Evolutionary conservation across 2,329 filamentous ascomycete species (phyloP).

Genomic region (Diplodia sapinea): DNA sequence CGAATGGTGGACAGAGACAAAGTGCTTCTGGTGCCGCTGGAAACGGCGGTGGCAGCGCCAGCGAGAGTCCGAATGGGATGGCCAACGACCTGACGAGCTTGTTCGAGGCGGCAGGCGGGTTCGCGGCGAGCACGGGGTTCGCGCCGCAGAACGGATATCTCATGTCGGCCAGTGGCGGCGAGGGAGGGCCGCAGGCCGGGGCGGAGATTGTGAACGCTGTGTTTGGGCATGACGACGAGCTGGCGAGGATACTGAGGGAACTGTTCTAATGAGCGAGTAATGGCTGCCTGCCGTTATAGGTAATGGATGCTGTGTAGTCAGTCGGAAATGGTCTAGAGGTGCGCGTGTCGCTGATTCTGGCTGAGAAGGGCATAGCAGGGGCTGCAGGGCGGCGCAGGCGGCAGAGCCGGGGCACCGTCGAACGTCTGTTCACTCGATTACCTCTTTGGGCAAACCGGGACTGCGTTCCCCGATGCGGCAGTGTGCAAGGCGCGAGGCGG

Average conservation of each 20-base stretch:
- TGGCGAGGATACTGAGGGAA: conserved; percentile 64
- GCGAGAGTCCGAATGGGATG: conserved; percentile 64
- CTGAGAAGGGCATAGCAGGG: conserved; percentile 7
- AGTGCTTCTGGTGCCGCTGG: neutral
- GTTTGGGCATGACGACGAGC: conserved; percentile 63
- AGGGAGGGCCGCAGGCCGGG: conserved; percentile 36
- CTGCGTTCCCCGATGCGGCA: conserved; percentile 14
- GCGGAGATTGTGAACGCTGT: conserved; percentile 45
- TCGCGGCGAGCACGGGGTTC: conserved; percentile 36
- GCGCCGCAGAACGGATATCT: conserved; percentile 38
- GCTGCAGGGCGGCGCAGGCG: conserved; percentile 12
- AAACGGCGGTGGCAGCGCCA: conserved; percentile 36
- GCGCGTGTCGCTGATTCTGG: neutral
- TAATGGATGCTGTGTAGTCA: neutral
- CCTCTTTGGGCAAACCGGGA: conserved; percentile 16
- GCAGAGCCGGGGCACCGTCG: neutral
- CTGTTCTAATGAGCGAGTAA: conserved; percentile 55
- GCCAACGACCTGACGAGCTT: conserved; percentile 68
- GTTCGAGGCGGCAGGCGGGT: conserved; percentile 67
- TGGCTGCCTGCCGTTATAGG: neutral
- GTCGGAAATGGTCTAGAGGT: too few relatives aligned
- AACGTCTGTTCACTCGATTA: conserved; percentile 18
- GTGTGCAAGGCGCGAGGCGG: neutral
- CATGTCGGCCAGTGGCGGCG: conserved; percentile 51
- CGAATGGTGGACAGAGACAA: conserved; percentile 19